These are phyloP conservation scores for Euclidium syriacum DNA, from an alignment of 345 rosid species.

Conservation along the genomic window DNA sequence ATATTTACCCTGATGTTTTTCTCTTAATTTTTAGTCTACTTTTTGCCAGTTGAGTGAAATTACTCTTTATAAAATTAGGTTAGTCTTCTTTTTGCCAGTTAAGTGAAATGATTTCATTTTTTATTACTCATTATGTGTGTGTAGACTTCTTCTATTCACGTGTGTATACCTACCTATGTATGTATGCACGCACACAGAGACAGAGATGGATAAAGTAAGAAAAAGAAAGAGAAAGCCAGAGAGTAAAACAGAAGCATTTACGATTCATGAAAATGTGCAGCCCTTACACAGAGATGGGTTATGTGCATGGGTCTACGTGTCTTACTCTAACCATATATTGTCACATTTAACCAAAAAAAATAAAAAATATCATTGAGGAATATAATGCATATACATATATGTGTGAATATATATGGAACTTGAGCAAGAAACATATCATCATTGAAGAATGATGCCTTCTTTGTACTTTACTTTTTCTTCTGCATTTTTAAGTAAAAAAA, in stretches of 20 bases:
- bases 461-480: conserved; percentile 28
- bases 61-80: no score
- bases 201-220: conserved; percentile 28
- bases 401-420: background rate
- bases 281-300: conserved; percentile 30
- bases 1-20: no score
- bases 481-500: conserved; percentile 10
- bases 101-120: no score
- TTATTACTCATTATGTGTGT: no score
- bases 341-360: conserved; percentile 1
- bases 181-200: conserved; percentile 25
- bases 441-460: conserved; percentile 31
- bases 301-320: conserved; percentile 36
- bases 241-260: conserved; percentile 32
- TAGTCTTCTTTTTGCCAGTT: no score
- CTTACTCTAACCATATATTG: conserved; percentile 14
- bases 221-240: conserved; percentile 13
- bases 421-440: conserved; percentile 20
- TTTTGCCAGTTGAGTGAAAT: no score
- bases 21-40: no score
- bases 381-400: conserved; percentile 22
- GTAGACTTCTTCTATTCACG: conserved; percentile 23
- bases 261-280: conserved; percentile 32
- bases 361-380: conserved; percentile 14
- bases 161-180: background rate